Evolutionary conservation across 805 yeast species (phyloP), one percentile per base, ranked within the genome.

Genomic region (Myxozyma nipponensis): DNA sequence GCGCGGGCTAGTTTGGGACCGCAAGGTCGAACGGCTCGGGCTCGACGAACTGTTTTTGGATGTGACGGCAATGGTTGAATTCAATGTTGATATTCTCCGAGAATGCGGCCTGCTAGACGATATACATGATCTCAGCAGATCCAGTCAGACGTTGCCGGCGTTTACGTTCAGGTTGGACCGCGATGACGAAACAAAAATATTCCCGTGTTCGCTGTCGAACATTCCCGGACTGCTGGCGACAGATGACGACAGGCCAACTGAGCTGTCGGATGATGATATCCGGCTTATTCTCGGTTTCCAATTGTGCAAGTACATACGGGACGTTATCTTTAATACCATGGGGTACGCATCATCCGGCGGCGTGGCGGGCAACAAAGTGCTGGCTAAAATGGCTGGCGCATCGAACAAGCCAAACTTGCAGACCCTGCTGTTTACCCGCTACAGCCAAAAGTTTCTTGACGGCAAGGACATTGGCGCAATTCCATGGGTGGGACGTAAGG

Each of bases 281-380:
- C 47, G 47, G 15, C n/a, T 46, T 4, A 23, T 44, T 21, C 35
- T 46, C 15, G 50, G 50, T 5, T 35, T 26, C 4, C 50, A 46
- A 5, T 21, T 46, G 21, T 41, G 50, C 26, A 21, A 30, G 18
- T 34, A 46, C 23, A 42, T 46, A n/a, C 30, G 50, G 7, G 23
- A 21, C n/a, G 17, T n/a, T 18, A 46, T 46, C 15, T 44, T 41
- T 21, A 15, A 21, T n/a, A 19, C 15, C 7, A 46, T 17, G 17
- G 50, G 50, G 2, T 46, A 44, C 34, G 43, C 50, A 4, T 46
- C 50, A 13, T 41, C 46, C 15, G 50, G 50, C 10, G 50, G 50
- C 15, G 40, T 46, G 10, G 21, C 50, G 3, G 17, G 18, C 39
- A 44, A 37, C 25, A 46, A 46, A 30, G 22, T 36, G 23, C 15